Evolutionary conservation across 2,329 filamentous ascomycete genomes (phyloP), one percentile per base, ranked within the genome.

Genomic region (Nigrospora osmanthi): DNA sequence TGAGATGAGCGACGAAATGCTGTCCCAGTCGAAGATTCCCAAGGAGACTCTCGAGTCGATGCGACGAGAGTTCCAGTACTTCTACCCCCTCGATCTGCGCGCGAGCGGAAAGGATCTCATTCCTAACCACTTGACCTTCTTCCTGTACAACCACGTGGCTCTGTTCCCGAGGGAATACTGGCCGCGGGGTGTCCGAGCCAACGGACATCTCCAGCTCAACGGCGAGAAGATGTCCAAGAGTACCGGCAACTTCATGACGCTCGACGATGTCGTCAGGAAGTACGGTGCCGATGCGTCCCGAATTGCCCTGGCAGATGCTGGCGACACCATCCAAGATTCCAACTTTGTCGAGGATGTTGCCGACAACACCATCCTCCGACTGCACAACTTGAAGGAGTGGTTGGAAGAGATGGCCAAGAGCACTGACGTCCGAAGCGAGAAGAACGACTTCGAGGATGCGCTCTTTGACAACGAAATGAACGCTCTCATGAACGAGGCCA

Each of bases 151-250:
- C 54, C 93, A 97, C 65, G 67, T 93, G 52, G 93, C 93, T 11
- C 76, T 98, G 37, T 97, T 96, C 75, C 80, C 83, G 12, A 78
- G 80, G 47, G 80, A 91, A 64, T 94, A 89, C 72, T 96, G 91
- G 89, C 93, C 93, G 11, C 78, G 78, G 42, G 83, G 83, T 50
- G 77, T 97, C 53, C 85, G 93, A 52, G 83, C 87, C 50, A 98
- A 98, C 61, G 93, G 93, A 2, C 91, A 97, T 68, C 70, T 97
- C 58, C 81, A 95, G 65, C 75, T 98, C 52, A 98, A 98, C 63
- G 91, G 91, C 41, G 88, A 95, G 63, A 98, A 98, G 78, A 98
- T 98, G 93, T 86, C 83, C 64, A 98, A 98, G 73, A 91, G 85
- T 44, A 96, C 90, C 0, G 93, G 93, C 50, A 98, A 97, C 71